Evolutionary conservation across 805 yeast species (phyloP), one percentile per base, ranked within the genome.

Genomic region (Kodamaea kakaduensis): DNA sequence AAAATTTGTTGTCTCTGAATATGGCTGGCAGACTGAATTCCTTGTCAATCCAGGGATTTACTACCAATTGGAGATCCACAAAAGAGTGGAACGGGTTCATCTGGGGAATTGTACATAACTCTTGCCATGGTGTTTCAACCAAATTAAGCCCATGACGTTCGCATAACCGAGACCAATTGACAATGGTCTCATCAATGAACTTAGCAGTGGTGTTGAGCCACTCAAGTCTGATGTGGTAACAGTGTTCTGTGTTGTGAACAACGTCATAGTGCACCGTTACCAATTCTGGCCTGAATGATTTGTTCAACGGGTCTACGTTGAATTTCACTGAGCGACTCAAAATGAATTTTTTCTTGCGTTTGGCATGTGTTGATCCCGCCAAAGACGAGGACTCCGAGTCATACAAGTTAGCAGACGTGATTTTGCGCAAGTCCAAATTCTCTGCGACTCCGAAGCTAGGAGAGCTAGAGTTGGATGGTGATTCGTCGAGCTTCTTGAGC

Each of bases 201-300:
- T 84, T 84, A 2, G 95, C 83, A 0, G 97, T 87, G 0, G 95
- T 79, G 41, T 84, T 86, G 20, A 90, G 62, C 99, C 99, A 93
- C 54, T 93, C 97, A 9, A 90, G 57, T 31, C 96, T 68, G 20
- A 93, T 73, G 51, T 90, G 97, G 63, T 81, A 93, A 52, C 97
- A 89, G 50, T 89, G 95, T 46, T 84, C 90, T 0, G 97, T 96
- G 52, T 89, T 90, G 55, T 88, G 96, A 3, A 89, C 89, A 28
- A 81, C 72, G 54, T 93, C 99, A 51, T 86, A 85, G 58, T 90
- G 97, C 1, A 93, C 87, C 5, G 78, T 77, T 29, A 88, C 67
- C 2, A 79, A 58, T 47, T 93, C 98, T 0, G 83, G 82, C 37
- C 88, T 75, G 56, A 78, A 78, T 0, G 96, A 86, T 41, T 77